These are phyloP conservation scores for Ophiobolus disseminans DNA, from an alignment of 2,329 filamentous ascomycete species.

Conservation along the genomic window DNA sequence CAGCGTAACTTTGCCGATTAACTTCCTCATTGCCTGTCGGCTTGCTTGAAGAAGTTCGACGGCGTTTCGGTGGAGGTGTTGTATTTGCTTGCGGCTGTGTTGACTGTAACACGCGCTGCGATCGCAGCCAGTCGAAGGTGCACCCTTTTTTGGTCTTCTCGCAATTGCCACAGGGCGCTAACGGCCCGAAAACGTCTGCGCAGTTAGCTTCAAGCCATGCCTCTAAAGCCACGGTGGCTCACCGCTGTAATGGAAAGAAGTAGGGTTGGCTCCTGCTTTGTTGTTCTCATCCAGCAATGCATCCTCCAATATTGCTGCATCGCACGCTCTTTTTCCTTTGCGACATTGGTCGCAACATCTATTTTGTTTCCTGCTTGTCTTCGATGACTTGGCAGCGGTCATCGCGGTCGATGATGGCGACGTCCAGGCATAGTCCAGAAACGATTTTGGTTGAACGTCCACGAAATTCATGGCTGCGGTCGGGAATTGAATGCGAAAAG, in stretches of 20 bases:
- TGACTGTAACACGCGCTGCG: slow-evolving; percentile 42
- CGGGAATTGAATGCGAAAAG: slow-evolving; percentile 36
- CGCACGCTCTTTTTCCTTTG: slow-evolving; percentile 55
- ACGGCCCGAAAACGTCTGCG: slow-evolving; percentile 43
- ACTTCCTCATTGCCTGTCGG: slow-evolving; percentile 6
- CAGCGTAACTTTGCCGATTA: slow-evolving; percentile 1
- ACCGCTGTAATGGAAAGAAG: slow-evolving; percentile 47
- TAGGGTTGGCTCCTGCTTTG: slow-evolving; percentile 29
- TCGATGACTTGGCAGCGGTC: slow-evolving; percentile 34
- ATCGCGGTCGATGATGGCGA: slow-evolving; percentile 35
- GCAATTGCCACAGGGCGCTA: slow-evolving; percentile 52
- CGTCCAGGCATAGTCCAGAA: slow-evolving; percentile 48
- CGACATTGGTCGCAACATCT: slow-evolving; percentile 57
- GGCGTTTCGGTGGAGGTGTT: slow-evolving; percentile 37
- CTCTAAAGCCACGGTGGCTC: slow-evolving; percentile 14
- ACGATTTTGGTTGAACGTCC: slow-evolving; percentile 45
- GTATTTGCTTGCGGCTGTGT: slow-evolving; percentile 26
- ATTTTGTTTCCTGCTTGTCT: slow-evolving; percentile 50
- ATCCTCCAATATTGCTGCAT: slow-evolving; percentile 49
- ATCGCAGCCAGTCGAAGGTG: slow-evolving; percentile 55
- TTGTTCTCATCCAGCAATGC: slow-evolving; percentile 37
- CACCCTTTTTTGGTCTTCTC: slow-evolving; percentile 54
- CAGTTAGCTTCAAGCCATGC: slow-evolving; percentile 23
- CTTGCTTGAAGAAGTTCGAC: slow-evolving; percentile 32
- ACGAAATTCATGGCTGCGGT: slow-evolving; percentile 44